Evolutionary conservation across 75 land plant species (phyloP).

Genomic region (Adiantum capillusveneris): DNA sequence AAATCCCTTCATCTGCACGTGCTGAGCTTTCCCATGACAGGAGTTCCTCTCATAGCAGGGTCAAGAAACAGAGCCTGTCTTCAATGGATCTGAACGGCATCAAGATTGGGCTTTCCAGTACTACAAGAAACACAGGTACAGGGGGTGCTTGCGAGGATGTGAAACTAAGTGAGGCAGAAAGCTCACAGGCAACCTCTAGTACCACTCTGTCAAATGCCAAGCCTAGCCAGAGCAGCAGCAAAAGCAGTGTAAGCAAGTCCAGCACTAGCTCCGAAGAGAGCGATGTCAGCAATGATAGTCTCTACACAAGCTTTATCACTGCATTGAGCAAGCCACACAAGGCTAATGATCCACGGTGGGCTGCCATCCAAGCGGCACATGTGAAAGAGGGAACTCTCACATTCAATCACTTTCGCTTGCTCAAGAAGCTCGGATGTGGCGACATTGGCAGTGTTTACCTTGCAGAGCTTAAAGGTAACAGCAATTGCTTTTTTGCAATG

Average conservation of each 20-base stretch:
- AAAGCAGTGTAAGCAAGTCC: constrained; percentile 70
- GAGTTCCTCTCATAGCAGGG: too few relatives aligned
- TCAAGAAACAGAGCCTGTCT: too few relatives aligned
- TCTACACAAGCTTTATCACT: constrained; percentile 62
- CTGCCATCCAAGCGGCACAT: constrained; percentile 61
- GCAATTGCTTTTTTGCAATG: constrained; percentile 50
- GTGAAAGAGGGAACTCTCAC: constrained; percentile 64
- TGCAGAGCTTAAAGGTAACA: not conserved
- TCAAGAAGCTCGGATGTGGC: constrained; percentile 75
- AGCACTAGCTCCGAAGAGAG: constrained; percentile 81
- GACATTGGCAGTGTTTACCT: constrained; percentile 50
- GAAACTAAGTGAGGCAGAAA: too few relatives aligned
- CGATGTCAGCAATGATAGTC: constrained; percentile 46
- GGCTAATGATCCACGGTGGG: constrained; percentile 84
- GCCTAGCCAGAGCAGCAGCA: constrained; percentile 27
- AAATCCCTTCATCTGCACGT: too few relatives aligned
- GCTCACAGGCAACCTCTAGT: too few relatives aligned
- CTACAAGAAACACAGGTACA: not conserved
- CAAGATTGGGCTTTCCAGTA: not conserved
- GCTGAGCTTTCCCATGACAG: too few relatives aligned
- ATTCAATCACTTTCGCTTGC: constrained; percentile 69
- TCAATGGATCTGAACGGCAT: constrained; percentile 1
- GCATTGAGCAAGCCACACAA: constrained; percentile 83
- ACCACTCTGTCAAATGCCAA: too few relatives aligned
- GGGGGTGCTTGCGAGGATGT: too few relatives aligned